Base-by-base conservation (phyloP, 805 yeast genomes). In the Cyberlindnera meyerae region DNA sequence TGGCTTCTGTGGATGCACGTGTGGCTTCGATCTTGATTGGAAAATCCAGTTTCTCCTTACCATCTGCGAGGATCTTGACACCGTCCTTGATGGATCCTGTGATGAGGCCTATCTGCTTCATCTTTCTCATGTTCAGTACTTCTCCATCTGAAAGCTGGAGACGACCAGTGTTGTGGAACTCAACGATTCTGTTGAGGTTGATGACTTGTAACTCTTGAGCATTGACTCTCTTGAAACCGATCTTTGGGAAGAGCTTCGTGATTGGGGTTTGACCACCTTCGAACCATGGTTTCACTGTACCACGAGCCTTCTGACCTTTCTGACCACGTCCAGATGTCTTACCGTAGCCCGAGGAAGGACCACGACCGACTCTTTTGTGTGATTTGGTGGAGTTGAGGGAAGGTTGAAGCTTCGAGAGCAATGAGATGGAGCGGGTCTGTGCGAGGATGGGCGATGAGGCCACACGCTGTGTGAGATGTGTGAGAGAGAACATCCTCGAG, bases 211-310 rank as follows among this genome's bases (percentile, higher is more conserved):
- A 63, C 11, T 70, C 71, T 42, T 62, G 62, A 33, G 72, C 72
- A 51, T 73, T 77, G 18, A 72, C 75, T 58, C 86, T 76, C 51
- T 74, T 77, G 66, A 88, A 88, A 8, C 97, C 97, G 42, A 81
- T 68, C 58, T 90, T 90, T 34, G 48, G 97, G 95, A 62, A 86
- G 79, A 48, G 83, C 66, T 61, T 83, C 75, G 61, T 78, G 77
- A 56, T 82, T 18, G 97, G 97, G 2, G 97, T 93, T 60, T 93
- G 98, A 59, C 98, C 97, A 77, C 98, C 98, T 69, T 93, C 98
- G 58, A 90, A 87, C 90, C 95, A 86, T 41, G 82, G 76, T 39
- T 88, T 90, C 21, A 90, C 90, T 28, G 80, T 75, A 26, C 90
- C 84, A 64, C 97, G 77, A 9, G 97, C 96, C 66, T 90, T 90